Conservation (phyloP, 2,329 filamentous ascomycete species). For the Clonostachys chloroleuca region DNA sequence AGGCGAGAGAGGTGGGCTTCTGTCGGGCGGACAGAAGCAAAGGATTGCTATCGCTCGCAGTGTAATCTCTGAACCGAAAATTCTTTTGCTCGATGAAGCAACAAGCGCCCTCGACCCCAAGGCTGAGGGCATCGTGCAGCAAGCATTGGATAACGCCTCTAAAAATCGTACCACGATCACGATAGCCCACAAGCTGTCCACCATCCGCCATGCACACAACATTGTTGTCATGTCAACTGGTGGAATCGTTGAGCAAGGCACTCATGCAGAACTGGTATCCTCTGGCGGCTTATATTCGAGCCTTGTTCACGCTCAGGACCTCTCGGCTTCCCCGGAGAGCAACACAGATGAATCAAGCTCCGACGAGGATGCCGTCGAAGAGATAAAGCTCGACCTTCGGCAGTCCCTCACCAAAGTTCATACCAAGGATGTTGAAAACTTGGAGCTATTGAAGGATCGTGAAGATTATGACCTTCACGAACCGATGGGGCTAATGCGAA, state of each 20-base stretch:
- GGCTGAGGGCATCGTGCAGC: conserved; percentile 39
- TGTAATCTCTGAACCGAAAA: conserved; percentile 27
- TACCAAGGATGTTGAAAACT: too few relatives aligned
- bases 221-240: conserved; percentile 56
- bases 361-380: too few relatives aligned
- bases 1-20: conserved; percentile 57
- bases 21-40: conserved; percentile 62
- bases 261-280: conserved; percentile 4
- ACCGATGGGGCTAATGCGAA: too few relatives aligned
- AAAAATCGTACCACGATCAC: conserved; percentile 54
- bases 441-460: too few relatives aligned
- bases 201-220: conserved; percentile 51
- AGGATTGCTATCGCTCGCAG: conserved; percentile 50
- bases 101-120: conserved; percentile 43
- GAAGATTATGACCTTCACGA: too few relatives aligned
- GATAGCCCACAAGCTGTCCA: conserved; percentile 52
- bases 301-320: conserved; percentile 11
- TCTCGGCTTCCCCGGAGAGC: background rate
- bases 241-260: conserved; percentile 45
- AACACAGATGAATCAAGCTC: too few relatives aligned
- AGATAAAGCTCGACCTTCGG: too few relatives aligned
- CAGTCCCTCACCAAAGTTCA: too few relatives aligned
- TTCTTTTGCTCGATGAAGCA: conserved; percentile 59
- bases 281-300: conserved; percentile 7
- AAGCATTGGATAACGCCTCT: conserved; percentile 43